Evolutionary conservation across 2,329 filamentous ascomycete species (phyloP), one percentile per base, ranked within the genome.

Genomic region (Periglandula ipomoeae): DNA sequence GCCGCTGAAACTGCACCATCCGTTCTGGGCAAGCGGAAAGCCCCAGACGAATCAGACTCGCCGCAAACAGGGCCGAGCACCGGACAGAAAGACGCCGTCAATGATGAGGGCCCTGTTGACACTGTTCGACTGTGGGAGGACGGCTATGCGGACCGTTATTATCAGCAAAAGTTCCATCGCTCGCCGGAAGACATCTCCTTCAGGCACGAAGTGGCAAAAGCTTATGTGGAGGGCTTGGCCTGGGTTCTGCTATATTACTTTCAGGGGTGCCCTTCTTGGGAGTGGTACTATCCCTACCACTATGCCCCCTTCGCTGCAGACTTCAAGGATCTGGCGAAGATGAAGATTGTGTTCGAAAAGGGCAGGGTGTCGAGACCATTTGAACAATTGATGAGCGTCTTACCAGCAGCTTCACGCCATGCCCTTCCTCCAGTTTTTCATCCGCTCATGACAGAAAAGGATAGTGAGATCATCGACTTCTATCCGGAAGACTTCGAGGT

Each of bases 161-260:
- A 98, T 63, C 85, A 95, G 64, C 89, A 95, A 64, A 98, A 98
- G 64, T 98, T 98, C 61, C 76, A 88, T 44, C 88, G 88, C 42
- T 82, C 87, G 50, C 82, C 88, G 2, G 79, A 84, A 47, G 87
- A 98, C 64, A 74, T 86, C 44, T 86, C 82, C 46, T 97, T 97
- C 66, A 86, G 91, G 47, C 85, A 90, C 65, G 80, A 89, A 61
- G 94, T 98, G 49, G 93, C 86, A 32, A 80, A 82, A 47, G 81
- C 87, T n/a, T 98, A 98, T 64, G 89, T 91, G 11, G 89, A 97
- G 71, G 93, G 93, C 32, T 77, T 98, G 9, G 86, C 86, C 20
- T 98, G 94, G 93, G 93, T 98, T 35, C 72, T 98, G 45, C 75
- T 90, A 32, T 98, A 98, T 68, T 98, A 98, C 65, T 95, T 96